Percentiles rank a stretch among this genome's conserved stretches.
Conservation (phyloP, 305 asterid species). For the Rubia balearica region DNA sequence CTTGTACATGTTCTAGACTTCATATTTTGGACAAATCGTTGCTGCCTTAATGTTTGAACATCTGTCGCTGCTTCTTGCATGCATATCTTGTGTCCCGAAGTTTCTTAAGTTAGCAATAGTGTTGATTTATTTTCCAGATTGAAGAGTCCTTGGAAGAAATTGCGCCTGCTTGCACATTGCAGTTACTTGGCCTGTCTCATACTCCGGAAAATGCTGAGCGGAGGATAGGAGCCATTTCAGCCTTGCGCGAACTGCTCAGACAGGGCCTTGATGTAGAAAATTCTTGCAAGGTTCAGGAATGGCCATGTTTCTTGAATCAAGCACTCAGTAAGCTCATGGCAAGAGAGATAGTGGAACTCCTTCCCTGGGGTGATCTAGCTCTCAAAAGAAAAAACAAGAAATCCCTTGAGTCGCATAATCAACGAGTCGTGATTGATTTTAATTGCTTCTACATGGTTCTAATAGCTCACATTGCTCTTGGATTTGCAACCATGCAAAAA, state of each 20-base stretch:
- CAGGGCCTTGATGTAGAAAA: constrained; percentile 93
- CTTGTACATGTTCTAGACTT: background rate
- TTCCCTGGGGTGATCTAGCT: constrained; percentile 81
- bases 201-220: constrained; percentile 95
- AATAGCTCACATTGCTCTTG: constrained; percentile 88
- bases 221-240: constrained; percentile 87
- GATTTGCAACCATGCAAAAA: constrained; percentile 83
- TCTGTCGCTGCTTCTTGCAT: background rate
- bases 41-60: background rate
- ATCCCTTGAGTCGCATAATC: constrained; percentile 87
- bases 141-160: constrained; percentile 97
- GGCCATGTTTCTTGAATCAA: constrained; percentile 92
- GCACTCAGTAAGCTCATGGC: constrained; percentile 90
- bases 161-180: constrained; percentile 97
- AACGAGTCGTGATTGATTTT: constrained; percentile 79
- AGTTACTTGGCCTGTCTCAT: constrained; percentile 83
- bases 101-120: background rate
- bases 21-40: background rate
- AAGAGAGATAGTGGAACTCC: constrained; percentile 82
- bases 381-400: constrained; percentile 80
- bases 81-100: background rate
- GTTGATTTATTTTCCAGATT: constrained; percentile 45
- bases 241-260: constrained; percentile 85
- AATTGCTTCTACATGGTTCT: constrained; percentile 71
- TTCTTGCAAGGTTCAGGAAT: constrained; percentile 87